Conservation (phyloP, 148 eudicot species). For the Spergularia bocconei region DNA sequence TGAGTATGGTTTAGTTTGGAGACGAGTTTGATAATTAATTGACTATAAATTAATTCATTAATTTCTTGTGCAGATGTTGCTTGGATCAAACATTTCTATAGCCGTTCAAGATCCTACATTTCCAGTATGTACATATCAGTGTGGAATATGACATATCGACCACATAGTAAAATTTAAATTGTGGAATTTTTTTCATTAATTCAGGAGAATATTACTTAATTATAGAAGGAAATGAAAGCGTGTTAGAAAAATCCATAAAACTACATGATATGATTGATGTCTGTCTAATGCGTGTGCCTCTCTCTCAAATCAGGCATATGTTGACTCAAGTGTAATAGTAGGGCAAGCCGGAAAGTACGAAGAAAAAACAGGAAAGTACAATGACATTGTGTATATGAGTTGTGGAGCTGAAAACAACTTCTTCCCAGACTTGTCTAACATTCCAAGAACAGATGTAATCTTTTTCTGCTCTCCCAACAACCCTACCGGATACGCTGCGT, state of each 20-base stretch:
- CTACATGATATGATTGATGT: no score
- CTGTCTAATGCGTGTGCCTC: background rate
- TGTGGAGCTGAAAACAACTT: slow-evolving; percentile 54
- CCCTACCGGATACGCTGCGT: slow-evolving; percentile 84
- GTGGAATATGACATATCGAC: no score
- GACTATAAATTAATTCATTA: background rate
- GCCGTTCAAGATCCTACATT: slow-evolving; percentile 89
- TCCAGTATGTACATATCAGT: slow-evolving; percentile 43
- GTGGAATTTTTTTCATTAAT: no score
- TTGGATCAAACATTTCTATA: slow-evolving; percentile 61
- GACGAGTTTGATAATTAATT: background rate
- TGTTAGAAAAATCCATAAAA: no score
- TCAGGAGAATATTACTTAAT: no score
- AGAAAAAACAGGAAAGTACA: slow-evolving; percentile 47
- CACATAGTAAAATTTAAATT: no score
- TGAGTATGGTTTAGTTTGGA: no score
- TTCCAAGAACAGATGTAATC: slow-evolving; percentile 64
- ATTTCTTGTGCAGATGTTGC: slow-evolving; percentile 41
- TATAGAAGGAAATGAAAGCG: no score
- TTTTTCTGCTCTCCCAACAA: slow-evolving; percentile 92
- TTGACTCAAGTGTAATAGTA: slow-evolving; percentile 82
- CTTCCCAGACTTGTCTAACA: slow-evolving; percentile 54
- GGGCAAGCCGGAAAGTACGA: slow-evolving; percentile 65
- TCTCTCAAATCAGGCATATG: slow-evolving; percentile 55
- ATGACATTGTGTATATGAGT: slow-evolving; percentile 60